These are phyloP conservation scores for Neoascochyta sp. DNA, from an alignment of 2,329 filamentous ascomycete species.

Conservation along the genomic window DNA sequence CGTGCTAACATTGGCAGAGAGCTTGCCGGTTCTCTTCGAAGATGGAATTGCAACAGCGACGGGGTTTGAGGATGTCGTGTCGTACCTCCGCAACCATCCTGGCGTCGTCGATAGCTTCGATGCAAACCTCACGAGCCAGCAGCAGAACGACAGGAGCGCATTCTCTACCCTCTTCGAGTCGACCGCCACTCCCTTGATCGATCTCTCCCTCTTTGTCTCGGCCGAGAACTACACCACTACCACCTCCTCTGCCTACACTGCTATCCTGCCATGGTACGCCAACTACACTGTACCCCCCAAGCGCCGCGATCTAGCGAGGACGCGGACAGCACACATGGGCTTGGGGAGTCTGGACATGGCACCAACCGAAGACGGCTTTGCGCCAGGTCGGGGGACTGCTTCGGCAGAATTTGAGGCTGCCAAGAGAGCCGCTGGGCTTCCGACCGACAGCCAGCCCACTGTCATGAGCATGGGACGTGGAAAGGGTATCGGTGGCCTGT, in stretches of 20 bases:
- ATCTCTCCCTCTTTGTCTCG: conserved; percentile 85
- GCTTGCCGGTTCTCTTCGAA: conserved; percentile 57
- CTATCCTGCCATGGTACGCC: conserved; percentile 77
- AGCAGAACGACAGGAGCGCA: conserved; percentile 44
- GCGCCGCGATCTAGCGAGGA: conserved; percentile 66
- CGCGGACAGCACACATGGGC: conserved; percentile 57
- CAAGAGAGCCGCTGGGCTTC: conserved; percentile 36
- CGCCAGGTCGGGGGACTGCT: conserved; percentile 28
- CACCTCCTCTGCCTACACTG: conserved; percentile 77
- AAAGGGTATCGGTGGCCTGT: conserved; percentile 57
- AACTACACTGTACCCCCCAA: conserved; percentile 81
- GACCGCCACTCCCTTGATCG: conserved; percentile 72
- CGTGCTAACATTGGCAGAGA: conserved; percentile 40
- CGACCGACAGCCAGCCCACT: conserved; percentile 30
- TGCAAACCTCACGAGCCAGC: conserved; percentile 23
- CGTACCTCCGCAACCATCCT: conserved; percentile 48
- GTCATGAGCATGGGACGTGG: conserved; percentile 52
- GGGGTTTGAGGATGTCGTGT: conserved; percentile 60
- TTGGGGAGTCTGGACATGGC: conserved; percentile 47
- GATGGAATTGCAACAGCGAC: conserved; percentile 52
- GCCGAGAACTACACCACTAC: conserved; percentile 76
- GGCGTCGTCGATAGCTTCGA: conserved; percentile 28
- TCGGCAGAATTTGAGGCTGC: conserved; percentile 37
- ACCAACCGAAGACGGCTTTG: conserved; percentile 33
- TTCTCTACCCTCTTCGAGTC: conserved; percentile 67